Evolutionary conservation across 495 filamentous ascomycete species (phyloP).

Genomic region (Darksidea phi): DNA sequence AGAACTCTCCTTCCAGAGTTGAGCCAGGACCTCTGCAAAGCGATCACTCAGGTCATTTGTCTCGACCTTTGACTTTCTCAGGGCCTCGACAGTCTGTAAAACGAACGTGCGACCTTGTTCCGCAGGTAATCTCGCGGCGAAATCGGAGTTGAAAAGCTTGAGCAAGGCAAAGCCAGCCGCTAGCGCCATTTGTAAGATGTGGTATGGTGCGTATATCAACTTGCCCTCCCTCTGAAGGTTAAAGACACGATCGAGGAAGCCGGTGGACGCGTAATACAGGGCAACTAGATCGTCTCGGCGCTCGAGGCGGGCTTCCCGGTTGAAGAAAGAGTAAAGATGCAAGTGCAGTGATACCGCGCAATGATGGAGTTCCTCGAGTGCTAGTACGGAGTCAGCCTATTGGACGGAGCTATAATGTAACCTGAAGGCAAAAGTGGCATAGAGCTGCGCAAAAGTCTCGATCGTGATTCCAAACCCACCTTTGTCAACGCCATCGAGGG

Average conservation of each 20-base stretch:
- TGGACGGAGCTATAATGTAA: neutral
- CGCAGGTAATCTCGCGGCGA: conserved; percentile 69
- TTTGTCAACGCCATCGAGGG: conserved; percentile 26
- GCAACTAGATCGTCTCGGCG: conserved; percentile 76
- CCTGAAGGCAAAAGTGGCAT: no score
- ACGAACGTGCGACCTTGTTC: conserved; percentile 73
- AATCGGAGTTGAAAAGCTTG: conserved; percentile 83
- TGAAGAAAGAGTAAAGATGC: conserved; percentile 84
- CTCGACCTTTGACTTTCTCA: conserved; percentile 73
- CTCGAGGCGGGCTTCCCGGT: conserved; percentile 64
- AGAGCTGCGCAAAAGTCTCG: no score
- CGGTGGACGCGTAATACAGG: conserved; percentile 71
- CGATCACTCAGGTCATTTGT: conserved; percentile 84
- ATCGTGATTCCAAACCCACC: neutral
- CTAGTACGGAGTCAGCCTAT: neutral
- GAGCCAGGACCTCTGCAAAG: conserved; percentile 83
- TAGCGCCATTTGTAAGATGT: conserved; percentile 89
- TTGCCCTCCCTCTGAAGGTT: conserved; percentile 53
- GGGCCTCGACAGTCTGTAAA: conserved; percentile 69
- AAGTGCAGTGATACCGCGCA: conserved; percentile 79
- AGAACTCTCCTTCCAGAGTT: conserved; percentile 74
- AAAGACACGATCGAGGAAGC: conserved; percentile 72
- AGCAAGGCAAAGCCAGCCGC: conserved; percentile 81
- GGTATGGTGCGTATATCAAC: conserved; percentile 74
- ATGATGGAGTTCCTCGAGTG: conserved; percentile 58